A percentile compares a stretch with the other conserved stretches of the same genome.
These are phyloP conservation scores for Eucalyptus coolabah DNA, from an alignment of 345 rosid genomes.

Conservation along the genomic window DNA sequence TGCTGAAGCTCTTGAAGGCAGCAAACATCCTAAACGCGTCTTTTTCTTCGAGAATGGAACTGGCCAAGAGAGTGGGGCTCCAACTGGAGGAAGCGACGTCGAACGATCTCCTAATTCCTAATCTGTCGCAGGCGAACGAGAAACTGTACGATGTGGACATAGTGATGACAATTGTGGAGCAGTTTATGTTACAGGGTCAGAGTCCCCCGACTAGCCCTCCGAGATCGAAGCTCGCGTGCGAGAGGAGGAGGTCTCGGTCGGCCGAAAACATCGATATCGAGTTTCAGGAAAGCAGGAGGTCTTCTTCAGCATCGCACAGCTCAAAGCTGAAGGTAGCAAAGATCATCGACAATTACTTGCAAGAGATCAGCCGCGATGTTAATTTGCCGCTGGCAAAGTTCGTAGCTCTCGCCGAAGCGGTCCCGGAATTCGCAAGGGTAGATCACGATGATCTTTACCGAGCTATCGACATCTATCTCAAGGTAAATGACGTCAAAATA, in stretches of 20 bases:
- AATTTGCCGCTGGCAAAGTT: conserved; percentile 77
- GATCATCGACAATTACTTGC: conserved; percentile 82
- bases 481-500: conserved; percentile 34
- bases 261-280: conserved; percentile 78
- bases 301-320: conserved; percentile 94
- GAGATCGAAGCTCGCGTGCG: conserved; percentile 51
- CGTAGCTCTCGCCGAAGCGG: conserved; percentile 60
- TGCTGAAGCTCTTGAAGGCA: conserved; percentile 84
- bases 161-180: conserved; percentile 65
- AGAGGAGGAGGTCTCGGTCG: conserved; percentile 89
- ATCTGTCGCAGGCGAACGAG: conserved; percentile 23
- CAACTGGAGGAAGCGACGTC: conserved; percentile 88
- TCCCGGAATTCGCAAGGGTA: conserved; percentile 76
- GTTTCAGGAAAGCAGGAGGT: conserved; percentile 84
- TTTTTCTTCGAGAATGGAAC: conserved; percentile 57
- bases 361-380: conserved; percentile 63
- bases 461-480: conserved; percentile 94
- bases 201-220: conserved; percentile 95
- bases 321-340: conserved; percentile 92
- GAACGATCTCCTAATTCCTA: conserved; percentile 72
- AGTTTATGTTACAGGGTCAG: conserved; percentile 79
- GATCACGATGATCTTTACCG: conserved; percentile 91
- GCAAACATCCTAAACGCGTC: conserved; percentile 66
- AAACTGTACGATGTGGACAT: conserved; percentile 68
- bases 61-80: conserved; percentile 72